phyloP scores from a whole-genome alignment of 345 rosid genomes.

The Sisymbrium altissimum region DNA sequence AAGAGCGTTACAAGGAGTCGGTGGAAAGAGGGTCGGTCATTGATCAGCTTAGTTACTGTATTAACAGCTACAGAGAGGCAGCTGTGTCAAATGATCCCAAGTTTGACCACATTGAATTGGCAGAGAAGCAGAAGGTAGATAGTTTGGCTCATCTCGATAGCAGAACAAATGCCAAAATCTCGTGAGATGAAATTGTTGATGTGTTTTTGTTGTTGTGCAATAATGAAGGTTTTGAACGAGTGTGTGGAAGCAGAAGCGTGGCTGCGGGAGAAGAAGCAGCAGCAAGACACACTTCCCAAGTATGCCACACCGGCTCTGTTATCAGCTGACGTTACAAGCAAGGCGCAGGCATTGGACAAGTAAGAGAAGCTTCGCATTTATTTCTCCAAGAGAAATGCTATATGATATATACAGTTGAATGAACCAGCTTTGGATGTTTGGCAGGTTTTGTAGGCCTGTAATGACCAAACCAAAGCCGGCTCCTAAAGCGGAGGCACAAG shows the following conservation, averaged over 20 bases:
- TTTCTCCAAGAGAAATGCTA: not conserved
- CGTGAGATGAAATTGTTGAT: not conserved
- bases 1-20: constrained; percentile 72
- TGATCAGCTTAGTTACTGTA: constrained; percentile 65
- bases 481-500: constrained; percentile 55
- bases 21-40: constrained; percentile 68
- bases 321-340: constrained; percentile 73
- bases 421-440: constrained; percentile 4
- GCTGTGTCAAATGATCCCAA: constrained; percentile 75
- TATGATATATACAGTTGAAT: not conserved
- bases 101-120: constrained; percentile 88
- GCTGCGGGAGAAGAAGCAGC: constrained; percentile 79
- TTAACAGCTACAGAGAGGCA: constrained; percentile 88
- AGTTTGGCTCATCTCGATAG: not conserved
- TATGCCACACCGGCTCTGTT: constrained; percentile 60
- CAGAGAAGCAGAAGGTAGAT: constrained; percentile 84
- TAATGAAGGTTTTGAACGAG: constrained; percentile 66
- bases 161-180: not conserved
- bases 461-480: constrained; percentile 91
- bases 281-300: constrained; percentile 81
- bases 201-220: not conserved
- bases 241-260: constrained; percentile 90
- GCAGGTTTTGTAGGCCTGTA: constrained; percentile 78
- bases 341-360: constrained; percentile 85
- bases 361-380: constrained; percentile 23